Base-by-base conservation (phyloP, 805 yeast species). In the Candida succiphila region DNA sequence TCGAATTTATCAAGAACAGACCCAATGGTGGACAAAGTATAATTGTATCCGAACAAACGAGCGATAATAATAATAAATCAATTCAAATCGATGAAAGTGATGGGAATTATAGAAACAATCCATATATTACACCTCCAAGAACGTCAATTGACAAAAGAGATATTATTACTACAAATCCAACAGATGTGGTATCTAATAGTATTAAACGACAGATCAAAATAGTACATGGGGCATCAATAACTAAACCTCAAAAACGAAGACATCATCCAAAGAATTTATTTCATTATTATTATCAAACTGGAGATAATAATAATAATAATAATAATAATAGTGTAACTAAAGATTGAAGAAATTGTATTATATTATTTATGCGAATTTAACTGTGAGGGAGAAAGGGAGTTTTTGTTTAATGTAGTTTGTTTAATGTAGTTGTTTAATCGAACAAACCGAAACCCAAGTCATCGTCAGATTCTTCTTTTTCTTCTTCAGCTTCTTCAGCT, bases 361-460 rank as follows among this genome's bases (percentile, higher is more conserved):
- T n/a, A n/a, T n/a, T n/a, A n/a, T n/a, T n/a, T n/a, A n/a, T n/a
- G n/a, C n/a, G n/a, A n/a, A n/a, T n/a, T n/a, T n/a, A n/a, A n/a
- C n/a, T n/a, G n/a, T n/a, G n/a, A n/a, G n/a, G n/a, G 10, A 21
- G 10, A 21, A 14, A 12, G 14, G 28, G 17, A 7, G 17, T 15
- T 21, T 21, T 21, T 21, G 23, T 21, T 21, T 21, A 21, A 21
- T 15, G 5, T 25, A 6, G 8, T 25, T 25, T 25, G 14, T 27
- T 27, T 17, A 6, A 17, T 27, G 9, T 17, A 37, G 36, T 34
- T 34, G 49, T 47, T 63, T 84, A 84, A 70, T 83, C 94, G 76
- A 85, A 85, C 65, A 85, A 78, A 68, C 88, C 89, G 84, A 81
- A 78, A 60, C 95, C 95, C 94, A 86, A 84, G 68, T 83, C 95